Evolutionary conservation across 73 alveolate species (phyloP), one percentile per base, ranked within the genome.

Genomic region (Effrenium voratum): DNA sequence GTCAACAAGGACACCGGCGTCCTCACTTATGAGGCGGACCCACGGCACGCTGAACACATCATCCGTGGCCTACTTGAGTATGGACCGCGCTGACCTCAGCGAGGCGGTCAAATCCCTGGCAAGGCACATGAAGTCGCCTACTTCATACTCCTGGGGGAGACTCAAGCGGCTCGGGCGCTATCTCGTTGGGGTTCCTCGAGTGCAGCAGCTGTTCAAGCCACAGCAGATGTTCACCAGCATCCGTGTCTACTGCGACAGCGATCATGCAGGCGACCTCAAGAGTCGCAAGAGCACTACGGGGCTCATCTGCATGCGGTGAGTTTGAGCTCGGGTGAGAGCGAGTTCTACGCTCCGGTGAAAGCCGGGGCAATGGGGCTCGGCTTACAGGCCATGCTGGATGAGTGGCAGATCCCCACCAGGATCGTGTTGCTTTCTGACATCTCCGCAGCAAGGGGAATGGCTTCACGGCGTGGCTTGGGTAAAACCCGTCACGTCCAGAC

Each of bases 1-100:
- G 57, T 6, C 50, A 13, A 60, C 50, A 57, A 57, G 52, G 22
- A 13, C 13, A 43, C 83, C 2, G 95, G 95, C 3, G 6, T 13
- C 2, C 2, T 86, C 1, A 1, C 34, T 28, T 63, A 60, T 36
- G 95, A 86, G 49, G 95, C 95, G 1, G 95, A 86, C n/a, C 81
- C 95, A 0, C 82, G 95, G 5, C 95, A 86, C 28, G 95, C 73
- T 28, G 84, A 86, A 28, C 3, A 63, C 22, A 40, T 86, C 36
- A 38, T 86, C 72, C n/a, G 91, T 73, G 5, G 72, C 66, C 70
- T 80, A 28, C 46, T 34, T 80, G 91, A 49, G 73, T 28, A 5
- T 80, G n/a, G 73, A 81, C 73, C 70, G 91, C 24, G 91, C 91
- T 1, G 91, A 81, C 49, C 4, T 81, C 13, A 32, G 15, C 1